A percentile compares a stretch with the other conserved stretches of the same genome.
Evolutionary conservation across 345 rosid species (phyloP).

Genomic region (Fremontodendron californicum): DNA sequence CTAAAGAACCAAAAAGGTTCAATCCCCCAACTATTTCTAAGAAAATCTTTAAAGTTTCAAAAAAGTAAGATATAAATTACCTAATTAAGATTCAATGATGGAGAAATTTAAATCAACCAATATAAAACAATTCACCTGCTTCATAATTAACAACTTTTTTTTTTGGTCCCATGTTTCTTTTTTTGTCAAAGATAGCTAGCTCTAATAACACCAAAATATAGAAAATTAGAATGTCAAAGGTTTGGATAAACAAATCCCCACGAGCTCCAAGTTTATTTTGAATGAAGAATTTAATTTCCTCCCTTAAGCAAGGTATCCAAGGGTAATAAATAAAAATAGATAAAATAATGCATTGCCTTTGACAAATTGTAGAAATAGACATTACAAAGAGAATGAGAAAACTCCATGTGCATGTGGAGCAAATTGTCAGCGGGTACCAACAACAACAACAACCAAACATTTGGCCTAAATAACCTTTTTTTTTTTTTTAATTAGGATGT

Average conservation of each 20-base stretch:
- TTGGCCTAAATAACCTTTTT: not conserved
- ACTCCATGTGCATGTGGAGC: not conserved
- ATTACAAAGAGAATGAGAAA: not conserved
- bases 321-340: not conserved
- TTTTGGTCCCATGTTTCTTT: not conserved
- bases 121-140: no score
- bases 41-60: not conserved
- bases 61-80: not conserved
- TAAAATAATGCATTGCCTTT: not conserved
- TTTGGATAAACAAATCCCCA: not conserved
- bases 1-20: not conserved
- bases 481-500: not conserved
- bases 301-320: not conserved
- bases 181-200: not conserved
- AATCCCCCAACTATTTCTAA: not conserved
- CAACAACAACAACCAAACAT: not conserved
- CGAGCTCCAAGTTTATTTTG: not conserved
- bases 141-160: not conserved
- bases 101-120: not conserved
- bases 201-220: slow-evolving; percentile 1
- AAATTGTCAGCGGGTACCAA: not conserved
- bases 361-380: not conserved
- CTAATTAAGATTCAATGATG: not conserved
- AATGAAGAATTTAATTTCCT: not conserved
- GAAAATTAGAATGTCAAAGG: not conserved